These are phyloP conservation scores for Fomitopsis pulvina DNA, from an alignment of 768 basidiomycete genomes.

Conservation along the genomic window DNA sequence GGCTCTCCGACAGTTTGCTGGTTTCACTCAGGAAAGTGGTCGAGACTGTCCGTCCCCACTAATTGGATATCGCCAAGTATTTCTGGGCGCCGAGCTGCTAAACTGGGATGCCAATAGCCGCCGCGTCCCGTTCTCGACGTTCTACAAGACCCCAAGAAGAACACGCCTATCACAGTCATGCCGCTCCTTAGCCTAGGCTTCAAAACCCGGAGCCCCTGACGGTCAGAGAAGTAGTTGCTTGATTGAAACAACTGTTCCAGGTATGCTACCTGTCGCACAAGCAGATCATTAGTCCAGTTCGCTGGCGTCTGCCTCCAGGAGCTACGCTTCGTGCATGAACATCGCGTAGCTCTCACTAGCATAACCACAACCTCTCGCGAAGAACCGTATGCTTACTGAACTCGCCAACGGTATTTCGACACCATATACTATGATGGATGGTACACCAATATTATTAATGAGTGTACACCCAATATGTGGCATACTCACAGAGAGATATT, in stretches of 20 bases:
- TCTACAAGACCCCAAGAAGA: too few relatives aligned
- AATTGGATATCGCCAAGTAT: too few relatives aligned
- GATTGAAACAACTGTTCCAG: slow-evolving; percentile 26
- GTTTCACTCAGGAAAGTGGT: too few relatives aligned
- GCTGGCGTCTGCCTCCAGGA: slow-evolving; percentile 26
- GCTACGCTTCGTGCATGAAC: slow-evolving; percentile 30
- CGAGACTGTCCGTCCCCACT: too few relatives aligned
- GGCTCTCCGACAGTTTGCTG: too few relatives aligned
- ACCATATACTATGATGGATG: slow-evolving; percentile 16
- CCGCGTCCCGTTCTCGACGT: too few relatives aligned
- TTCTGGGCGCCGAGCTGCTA: too few relatives aligned
- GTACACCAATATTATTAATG: slow-evolving; percentile 10
- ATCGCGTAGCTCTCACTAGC: slow-evolving; percentile 33
- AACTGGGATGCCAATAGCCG: too few relatives aligned
- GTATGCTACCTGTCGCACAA: slow-evolving; percentile 31
- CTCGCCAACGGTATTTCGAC: not conserved
- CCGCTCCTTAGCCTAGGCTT: too few relatives aligned
- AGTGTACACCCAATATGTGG: slow-evolving; percentile 9
- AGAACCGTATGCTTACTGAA: slow-evolving; percentile 3
- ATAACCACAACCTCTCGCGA: not conserved
- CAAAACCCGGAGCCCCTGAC: too few relatives aligned
- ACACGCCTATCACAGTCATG: too few relatives aligned
- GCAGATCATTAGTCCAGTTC: too few relatives aligned
- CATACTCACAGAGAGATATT: slow-evolving; percentile 18
- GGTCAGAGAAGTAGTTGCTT: slow-evolving; percentile 29